Percentiles rank a stretch among this genome's conserved stretches.
These are phyloP conservation scores for Aureobasidium melanogenum DNA, from an alignment of 2,329 filamentous ascomycete genomes.

Conservation along the genomic window DNA sequence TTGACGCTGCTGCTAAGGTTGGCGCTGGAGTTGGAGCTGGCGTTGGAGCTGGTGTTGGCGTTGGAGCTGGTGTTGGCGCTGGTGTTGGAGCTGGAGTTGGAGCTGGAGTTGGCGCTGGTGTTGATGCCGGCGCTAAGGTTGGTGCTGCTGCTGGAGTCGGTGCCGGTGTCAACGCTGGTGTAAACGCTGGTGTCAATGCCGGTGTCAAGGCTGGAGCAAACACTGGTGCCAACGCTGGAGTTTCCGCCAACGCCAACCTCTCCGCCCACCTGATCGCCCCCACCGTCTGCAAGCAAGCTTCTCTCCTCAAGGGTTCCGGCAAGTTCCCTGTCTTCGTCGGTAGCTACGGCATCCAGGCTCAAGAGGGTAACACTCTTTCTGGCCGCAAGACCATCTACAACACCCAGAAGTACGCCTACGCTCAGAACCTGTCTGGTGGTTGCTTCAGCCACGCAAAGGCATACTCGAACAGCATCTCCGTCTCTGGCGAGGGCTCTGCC, in stretches of 20 bases:
- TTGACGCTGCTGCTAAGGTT: too few species aligned
- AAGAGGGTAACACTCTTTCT: slow-evolving; percentile 25
- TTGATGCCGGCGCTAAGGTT: background rate
- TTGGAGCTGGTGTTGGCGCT: background rate
- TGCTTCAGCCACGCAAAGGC: slow-evolving; percentile 19
- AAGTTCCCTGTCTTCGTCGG: slow-evolving; percentile 29
- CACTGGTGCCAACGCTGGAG: background rate
- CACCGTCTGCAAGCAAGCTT: slow-evolving; percentile 22
- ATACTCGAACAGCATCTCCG: background rate
- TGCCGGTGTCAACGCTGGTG: background rate
- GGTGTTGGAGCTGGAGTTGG: background rate
- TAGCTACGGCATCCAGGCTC: slow-evolving; percentile 28
- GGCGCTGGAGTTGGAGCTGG: background rate
- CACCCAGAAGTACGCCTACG: slow-evolving; percentile 26
- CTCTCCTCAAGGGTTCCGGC: slow-evolving; percentile 16
- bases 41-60: background rate
- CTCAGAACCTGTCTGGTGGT: slow-evolving; percentile 26
- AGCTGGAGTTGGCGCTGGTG: background rate
- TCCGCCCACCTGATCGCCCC: slow-evolving; percentile 20
- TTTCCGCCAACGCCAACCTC: background rate
- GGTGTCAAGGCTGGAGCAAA: background rate
- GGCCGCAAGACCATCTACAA: slow-evolving; percentile 23
- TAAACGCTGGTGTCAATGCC: background rate
- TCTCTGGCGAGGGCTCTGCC: background rate
- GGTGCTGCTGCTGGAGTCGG: background rate